phyloP scores from a whole-genome alignment of 73 alveolate genomes.

The Paramecium bursaria region DNA sequence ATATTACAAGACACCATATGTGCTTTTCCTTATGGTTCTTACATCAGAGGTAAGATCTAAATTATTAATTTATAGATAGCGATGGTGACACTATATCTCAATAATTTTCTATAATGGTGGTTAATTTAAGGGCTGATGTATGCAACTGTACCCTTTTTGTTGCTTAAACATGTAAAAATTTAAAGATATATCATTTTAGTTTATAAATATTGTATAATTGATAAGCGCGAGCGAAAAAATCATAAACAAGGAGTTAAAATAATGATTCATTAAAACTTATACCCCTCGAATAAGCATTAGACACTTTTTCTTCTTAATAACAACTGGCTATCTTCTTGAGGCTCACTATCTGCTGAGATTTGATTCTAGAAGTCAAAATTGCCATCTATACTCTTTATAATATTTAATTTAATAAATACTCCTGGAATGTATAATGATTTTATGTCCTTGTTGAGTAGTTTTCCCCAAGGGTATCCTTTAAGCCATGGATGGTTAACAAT shows the following conservation, averaged over 20 bases:
- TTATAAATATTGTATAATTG: slow-evolving; percentile 16
- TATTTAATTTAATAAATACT: neutral
- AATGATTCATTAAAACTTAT: slow-evolving; percentile 35
- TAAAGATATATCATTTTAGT: neutral
- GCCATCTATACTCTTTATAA: slow-evolving; percentile 54
- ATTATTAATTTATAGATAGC: slow-evolving; percentile 21
- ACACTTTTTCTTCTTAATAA: slow-evolving; percentile 53
- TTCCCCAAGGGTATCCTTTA: slow-evolving; percentile 84
- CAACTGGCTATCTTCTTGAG: neutral
- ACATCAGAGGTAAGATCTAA: slow-evolving; percentile 50
- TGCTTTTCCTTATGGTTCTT: slow-evolving; percentile 63
- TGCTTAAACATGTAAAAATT: slow-evolving; percentile 21
- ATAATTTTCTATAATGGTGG: slow-evolving; percentile 5
- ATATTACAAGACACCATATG: slow-evolving; percentile 54
- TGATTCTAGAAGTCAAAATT: slow-evolving; percentile 42
- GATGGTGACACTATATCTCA: slow-evolving; percentile 29
- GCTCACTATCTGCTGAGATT: slow-evolving; percentile 49
- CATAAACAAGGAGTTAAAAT: slow-evolving; percentile 27
- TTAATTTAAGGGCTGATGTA: slow-evolving; percentile 20
- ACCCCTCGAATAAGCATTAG: slow-evolving; percentile 57
- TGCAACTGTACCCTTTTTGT: slow-evolving; percentile 31
- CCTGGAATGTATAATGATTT: slow-evolving; percentile 59
- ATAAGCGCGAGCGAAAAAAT: slow-evolving; percentile 54
- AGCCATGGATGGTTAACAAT: slow-evolving; percentile 86
- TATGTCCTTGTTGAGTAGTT: slow-evolving; percentile 42